These are phyloP conservation scores for Sextonia rubra DNA, from an alignment of 164 flowering plant genomes.

Conservation along the genomic window DNA sequence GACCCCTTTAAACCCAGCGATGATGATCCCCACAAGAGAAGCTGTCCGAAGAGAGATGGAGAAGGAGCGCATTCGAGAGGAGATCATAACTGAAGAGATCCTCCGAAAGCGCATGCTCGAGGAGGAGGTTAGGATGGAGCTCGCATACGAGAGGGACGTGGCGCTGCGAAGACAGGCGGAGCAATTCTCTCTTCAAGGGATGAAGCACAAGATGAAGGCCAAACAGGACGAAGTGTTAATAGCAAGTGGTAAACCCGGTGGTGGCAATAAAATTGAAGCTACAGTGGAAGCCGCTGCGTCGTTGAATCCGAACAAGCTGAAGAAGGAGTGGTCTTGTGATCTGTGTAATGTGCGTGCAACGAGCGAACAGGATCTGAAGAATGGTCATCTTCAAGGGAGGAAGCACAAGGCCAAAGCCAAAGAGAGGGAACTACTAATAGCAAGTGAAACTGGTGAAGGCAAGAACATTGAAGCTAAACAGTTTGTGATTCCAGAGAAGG, in stretches of 20 bases:
- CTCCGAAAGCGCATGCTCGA: constrained; percentile 23
- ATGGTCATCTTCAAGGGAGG: neutral
- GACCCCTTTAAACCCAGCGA: no score
- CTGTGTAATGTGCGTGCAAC: constrained; percentile 4
- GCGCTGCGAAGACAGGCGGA: constrained; percentile 9
- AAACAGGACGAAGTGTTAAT: neutral
- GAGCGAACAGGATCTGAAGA: neutral
- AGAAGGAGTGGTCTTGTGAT: neutral
- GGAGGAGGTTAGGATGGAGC: constrained; percentile 33
- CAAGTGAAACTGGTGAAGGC: no score
- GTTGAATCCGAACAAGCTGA: neutral
- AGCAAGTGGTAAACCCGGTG: no score
- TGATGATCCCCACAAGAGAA: constrained; percentile 2
- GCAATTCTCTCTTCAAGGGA: neutral
- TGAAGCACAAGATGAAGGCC: neutral
- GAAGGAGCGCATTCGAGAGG: constrained; percentile 29
- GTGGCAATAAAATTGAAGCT: neutral
- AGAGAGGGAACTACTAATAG: neutral
- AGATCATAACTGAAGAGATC: constrained; percentile 28
- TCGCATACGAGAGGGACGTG: constrained; percentile 26
- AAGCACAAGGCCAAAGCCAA: neutral
- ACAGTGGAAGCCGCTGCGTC: neutral
- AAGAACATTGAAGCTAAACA: neutral
- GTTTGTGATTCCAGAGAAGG: neutral
- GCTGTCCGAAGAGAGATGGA: constrained; percentile 24